These are phyloP conservation scores for Astrocystis sublimbata DNA, from an alignment of 495 filamentous ascomycete species.

Conservation along the genomic window DNA sequence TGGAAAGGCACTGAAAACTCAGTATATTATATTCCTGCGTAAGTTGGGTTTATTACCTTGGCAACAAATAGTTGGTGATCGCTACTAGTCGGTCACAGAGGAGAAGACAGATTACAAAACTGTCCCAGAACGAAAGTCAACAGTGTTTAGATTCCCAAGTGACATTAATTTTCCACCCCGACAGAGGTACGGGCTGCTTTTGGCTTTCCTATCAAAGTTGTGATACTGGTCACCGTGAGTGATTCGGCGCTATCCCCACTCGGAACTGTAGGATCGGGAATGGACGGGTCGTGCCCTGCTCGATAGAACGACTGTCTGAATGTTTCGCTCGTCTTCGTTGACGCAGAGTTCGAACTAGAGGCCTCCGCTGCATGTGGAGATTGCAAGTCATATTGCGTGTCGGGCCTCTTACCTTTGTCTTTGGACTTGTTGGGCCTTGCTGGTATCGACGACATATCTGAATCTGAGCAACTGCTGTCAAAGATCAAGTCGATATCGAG, in stretches of 20 bases:
- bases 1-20: too few species aligned
- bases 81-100: too few species aligned
- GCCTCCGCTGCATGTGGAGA: background rate
- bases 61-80: too few species aligned
- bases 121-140: too few species aligned
- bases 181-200: too few species aligned
- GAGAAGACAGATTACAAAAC: too few species aligned
- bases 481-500: background rate
- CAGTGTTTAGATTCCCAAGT: too few species aligned
- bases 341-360: background rate
- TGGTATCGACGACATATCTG: background rate
- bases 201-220: too few species aligned
- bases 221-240: too few species aligned
- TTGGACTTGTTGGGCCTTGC: constrained; percentile 4
- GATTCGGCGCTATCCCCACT: background rate
- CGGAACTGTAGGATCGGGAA: background rate
- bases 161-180: too few species aligned
- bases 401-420: constrained; percentile 8
- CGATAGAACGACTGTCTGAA: constrained; percentile 9
- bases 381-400: background rate
- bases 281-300: background rate
- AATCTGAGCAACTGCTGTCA: constrained; percentile 1
- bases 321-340: background rate
- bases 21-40: too few species aligned
- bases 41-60: too few species aligned